Evolutionary conservation across 2,329 filamentous ascomycete genomes (phyloP), one percentile per base, ranked within the genome.

Genomic region (Paracorniculantispora psalliotae): DNA sequence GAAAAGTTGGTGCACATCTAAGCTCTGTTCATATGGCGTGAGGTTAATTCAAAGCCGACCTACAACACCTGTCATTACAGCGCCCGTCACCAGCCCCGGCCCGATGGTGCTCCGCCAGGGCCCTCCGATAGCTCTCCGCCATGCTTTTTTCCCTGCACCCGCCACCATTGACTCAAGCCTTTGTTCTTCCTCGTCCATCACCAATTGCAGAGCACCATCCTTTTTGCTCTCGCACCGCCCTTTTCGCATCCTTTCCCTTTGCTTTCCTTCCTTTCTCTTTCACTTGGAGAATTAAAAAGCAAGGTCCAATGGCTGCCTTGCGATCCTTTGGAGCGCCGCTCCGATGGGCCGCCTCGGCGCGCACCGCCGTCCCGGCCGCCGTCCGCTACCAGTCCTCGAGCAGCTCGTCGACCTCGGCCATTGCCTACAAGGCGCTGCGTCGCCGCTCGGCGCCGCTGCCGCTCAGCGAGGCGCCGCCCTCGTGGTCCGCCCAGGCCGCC

Each of bases 371-470:
- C 48, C 63, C 68, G 57, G 64, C 70, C 46, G 68, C 71, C 50
- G 65, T 72, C 54, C 73, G 77, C 65, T 64, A 68, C 65, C 69
- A 62, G 63, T 73, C 71, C 37, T 77, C 78, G 63, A 80, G 72
- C 74, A 86, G 77, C 71, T 89, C 86, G 64, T 96, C 92, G 58
- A 97, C 93, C 66, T 94, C 92, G 59, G 93, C 94, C 63, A 86
- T 97, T 64, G 92, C 92, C 69, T 97, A 97, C 85, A 99, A 99
- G 81, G 91, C 93, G 60, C 84, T 97, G 63, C 93, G 96, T 72
- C 90, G 92, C 68, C 91, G 93, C 65, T 90, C 93, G 62, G 88
- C 90, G 21, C 90, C 92, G 63, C 86, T 92, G 23, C 90, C 96
- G 57, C 89, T 91, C 58, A 87, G 85, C 65, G 85, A 90, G 66